Conservation (phyloP, 495 filamentous ascomycete species). For the Trichocladium antarcticum region DNA sequence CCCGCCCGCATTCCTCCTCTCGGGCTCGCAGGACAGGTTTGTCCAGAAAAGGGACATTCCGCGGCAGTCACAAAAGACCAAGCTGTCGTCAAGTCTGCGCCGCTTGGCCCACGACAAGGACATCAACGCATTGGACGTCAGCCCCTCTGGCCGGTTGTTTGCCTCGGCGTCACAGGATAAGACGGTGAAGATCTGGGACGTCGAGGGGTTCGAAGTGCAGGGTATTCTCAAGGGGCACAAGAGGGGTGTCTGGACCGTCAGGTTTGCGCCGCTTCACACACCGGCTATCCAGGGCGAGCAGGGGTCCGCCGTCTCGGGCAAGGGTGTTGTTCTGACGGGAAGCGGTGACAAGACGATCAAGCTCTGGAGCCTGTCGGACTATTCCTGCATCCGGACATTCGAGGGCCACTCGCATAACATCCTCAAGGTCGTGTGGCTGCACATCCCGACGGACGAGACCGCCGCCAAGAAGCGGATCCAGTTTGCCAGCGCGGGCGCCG, state of each 20-base stretch:
- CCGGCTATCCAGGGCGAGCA: constrained; percentile 60
- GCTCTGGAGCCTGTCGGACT: constrained; percentile 88
- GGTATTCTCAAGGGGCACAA: constrained; percentile 87
- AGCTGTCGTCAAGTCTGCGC: constrained; percentile 55
- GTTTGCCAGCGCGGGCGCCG: constrained; percentile 79
- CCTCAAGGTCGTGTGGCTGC: constrained; percentile 85
- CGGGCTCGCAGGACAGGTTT: constrained; percentile 88
- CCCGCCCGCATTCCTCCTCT: constrained; percentile 73
- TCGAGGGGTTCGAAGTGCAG: constrained; percentile 73
- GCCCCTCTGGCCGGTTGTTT: constrained; percentile 57
- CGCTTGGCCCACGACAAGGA: constrained; percentile 96
- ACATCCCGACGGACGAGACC: constrained; percentile 42
- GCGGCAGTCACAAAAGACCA: constrained; percentile 30
- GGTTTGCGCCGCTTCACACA: constrained; percentile 69
- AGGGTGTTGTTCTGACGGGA: constrained; percentile 73
- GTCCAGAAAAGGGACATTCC: constrained; percentile 80
- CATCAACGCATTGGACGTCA: constrained; percentile 87
- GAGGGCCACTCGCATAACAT: constrained; percentile 95
- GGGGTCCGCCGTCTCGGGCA: constrained; percentile 49
- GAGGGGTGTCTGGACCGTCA: constrained; percentile 89
- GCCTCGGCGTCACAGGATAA: constrained; percentile 94
- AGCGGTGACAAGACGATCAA: constrained; percentile 93
- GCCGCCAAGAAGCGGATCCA: constrained; percentile 45
- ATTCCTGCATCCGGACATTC: constrained; percentile 83
- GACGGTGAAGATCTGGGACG: constrained; percentile 91